Conservation (phyloP, 1,284 basidiomycete species). For the Microbotryum saponariae region DNA sequence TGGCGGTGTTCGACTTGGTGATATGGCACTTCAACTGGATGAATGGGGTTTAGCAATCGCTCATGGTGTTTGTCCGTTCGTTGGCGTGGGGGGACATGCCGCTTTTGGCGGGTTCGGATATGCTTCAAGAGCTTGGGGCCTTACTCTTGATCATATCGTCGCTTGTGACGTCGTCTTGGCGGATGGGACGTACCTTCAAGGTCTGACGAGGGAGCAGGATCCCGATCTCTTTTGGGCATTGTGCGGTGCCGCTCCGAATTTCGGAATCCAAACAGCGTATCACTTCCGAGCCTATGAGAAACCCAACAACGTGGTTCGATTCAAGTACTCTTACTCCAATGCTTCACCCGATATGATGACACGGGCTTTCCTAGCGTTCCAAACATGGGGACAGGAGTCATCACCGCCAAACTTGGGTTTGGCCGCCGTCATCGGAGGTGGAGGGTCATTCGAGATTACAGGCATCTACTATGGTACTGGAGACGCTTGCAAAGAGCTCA, state of each 20-base stretch:
- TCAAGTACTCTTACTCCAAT: no score
- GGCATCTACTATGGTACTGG: constrained; percentile 16
- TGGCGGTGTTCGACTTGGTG: no score
- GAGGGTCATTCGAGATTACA: constrained; percentile 3
- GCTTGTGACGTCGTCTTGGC: background rate
- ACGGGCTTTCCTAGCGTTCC: constrained; percentile 7
- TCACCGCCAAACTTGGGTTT: constrained; percentile 21
- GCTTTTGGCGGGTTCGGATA: constrained; percentile 25
- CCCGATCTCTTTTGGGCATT: constrained; percentile 34
- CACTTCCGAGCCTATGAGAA: constrained; percentile 8
- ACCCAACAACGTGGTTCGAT: no score
- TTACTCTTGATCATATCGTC: constrained; percentile 38
- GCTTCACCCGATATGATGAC: no score
- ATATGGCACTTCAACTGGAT: constrained; percentile 39
- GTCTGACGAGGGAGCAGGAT: constrained; percentile 27
- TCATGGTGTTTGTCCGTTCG: constrained; percentile 40
- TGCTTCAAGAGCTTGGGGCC: constrained; percentile 38
- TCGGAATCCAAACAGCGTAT: constrained; percentile 39
- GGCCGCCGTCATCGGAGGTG: constrained; percentile 2
- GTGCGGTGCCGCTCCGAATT: constrained; percentile 38
- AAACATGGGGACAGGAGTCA: constrained; percentile 8
- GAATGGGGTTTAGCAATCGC: constrained; percentile 36
- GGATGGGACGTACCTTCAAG: constrained; percentile 25
- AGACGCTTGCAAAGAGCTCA: no score
- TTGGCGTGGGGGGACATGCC: constrained; percentile 39